phyloP scores from a whole-genome alignment of 208 protist genomes.

The Leptomonas seymouri region DNA sequence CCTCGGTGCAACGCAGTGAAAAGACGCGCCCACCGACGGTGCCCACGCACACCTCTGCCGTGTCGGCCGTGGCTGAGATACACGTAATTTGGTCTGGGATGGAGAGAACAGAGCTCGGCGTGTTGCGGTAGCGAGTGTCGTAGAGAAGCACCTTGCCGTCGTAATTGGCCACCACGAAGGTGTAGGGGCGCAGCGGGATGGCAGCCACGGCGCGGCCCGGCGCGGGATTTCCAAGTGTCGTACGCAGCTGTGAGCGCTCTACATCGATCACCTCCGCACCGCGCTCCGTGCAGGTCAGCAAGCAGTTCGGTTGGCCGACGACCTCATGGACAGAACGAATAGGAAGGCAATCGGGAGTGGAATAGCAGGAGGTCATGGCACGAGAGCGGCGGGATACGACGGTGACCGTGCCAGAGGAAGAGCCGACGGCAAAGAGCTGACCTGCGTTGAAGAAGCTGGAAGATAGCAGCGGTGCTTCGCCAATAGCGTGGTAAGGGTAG shows the following conservation, averaged over 20 bases:
- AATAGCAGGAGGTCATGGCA: conserved; percentile 34
- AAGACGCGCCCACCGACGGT: conserved; percentile 69
- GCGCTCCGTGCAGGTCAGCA: conserved; percentile 43
- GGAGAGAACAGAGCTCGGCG: conserved; percentile 39
- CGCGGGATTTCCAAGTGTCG: conserved; percentile 36
- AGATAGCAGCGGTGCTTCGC: conserved; percentile 46
- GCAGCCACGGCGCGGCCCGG: conserved; percentile 42
- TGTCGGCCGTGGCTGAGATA: conserved; percentile 31
- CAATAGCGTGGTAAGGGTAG: conserved; percentile 41
- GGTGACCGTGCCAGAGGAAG: conserved; percentile 38
- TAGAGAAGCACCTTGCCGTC: conserved; percentile 71
- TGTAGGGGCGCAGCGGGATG: conserved; percentile 30
- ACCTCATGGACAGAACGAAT: conserved; percentile 42
- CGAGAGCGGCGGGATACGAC: conserved; percentile 45
- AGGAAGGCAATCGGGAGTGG: conserved; percentile 22
- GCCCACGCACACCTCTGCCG: conserved; percentile 39
- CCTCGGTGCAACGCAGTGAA: conserved; percentile 48
- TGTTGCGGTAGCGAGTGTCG: conserved; percentile 40
- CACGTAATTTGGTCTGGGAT: conserved; percentile 64
- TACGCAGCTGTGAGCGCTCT: conserved; percentile 27
- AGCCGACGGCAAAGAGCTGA: conserved; percentile 43
- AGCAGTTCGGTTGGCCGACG: conserved; percentile 16
- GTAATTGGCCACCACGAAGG: conserved; percentile 61
- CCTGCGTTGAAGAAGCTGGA: conserved; percentile 47
- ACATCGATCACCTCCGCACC: conserved; percentile 51